Percentiles rank a stretch among this genome's conserved stretches.
These are phyloP conservation scores for Penicillium sp. DNA, from an alignment of 2,329 filamentous ascomycete genomes.

Conservation along the genomic window DNA sequence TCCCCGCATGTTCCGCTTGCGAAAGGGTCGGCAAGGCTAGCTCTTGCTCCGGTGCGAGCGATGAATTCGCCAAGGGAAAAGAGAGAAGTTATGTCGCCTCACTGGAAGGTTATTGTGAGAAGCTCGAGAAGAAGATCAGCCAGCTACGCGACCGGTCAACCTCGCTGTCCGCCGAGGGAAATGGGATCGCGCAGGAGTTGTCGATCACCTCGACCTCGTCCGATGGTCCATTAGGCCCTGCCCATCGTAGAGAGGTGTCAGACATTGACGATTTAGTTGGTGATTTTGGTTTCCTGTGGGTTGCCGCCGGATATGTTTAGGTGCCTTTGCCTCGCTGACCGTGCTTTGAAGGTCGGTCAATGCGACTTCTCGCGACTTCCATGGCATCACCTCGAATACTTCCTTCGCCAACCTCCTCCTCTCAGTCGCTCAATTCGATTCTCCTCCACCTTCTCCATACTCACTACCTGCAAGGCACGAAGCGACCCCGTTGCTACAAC, in stretches of 20 bases:
- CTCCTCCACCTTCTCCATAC: constrained; percentile 58
- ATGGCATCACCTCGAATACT: constrained; percentile 82
- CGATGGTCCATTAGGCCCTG: constrained; percentile 31
- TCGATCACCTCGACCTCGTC: constrained; percentile 39
- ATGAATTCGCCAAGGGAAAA: constrained; percentile 93
- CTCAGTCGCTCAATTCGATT: constrained; percentile 74
- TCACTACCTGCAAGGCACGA: constrained; percentile 70
- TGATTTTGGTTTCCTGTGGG: constrained; percentile 86
- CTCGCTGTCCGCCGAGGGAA: constrained; percentile 26
- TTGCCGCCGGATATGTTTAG: constrained; percentile 7
- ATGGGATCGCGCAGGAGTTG: constrained; percentile 32
- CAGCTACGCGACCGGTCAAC: constrained; percentile 41
- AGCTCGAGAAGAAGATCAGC: constrained; percentile 72
- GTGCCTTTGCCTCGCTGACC: not conserved
- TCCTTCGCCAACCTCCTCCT: constrained; percentile 87
- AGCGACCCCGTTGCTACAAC: constrained; percentile 69
- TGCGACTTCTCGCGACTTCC: constrained; percentile 90
- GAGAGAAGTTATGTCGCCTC: constrained; percentile 96
- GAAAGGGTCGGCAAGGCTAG: constrained; percentile 83
- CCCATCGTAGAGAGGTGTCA: constrained; percentile 66
- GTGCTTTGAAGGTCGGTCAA: constrained; percentile 70
- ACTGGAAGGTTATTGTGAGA: constrained; percentile 86
- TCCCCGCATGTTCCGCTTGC: constrained; percentile 92
- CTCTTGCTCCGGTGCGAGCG: constrained; percentile 91
- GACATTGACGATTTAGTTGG: constrained; percentile 91